Evolutionary conservation across 2,329 filamentous ascomycete genomes (phyloP), one percentile per base, ranked within the genome.

Genomic region (Colletotrichum siamense): DNA sequence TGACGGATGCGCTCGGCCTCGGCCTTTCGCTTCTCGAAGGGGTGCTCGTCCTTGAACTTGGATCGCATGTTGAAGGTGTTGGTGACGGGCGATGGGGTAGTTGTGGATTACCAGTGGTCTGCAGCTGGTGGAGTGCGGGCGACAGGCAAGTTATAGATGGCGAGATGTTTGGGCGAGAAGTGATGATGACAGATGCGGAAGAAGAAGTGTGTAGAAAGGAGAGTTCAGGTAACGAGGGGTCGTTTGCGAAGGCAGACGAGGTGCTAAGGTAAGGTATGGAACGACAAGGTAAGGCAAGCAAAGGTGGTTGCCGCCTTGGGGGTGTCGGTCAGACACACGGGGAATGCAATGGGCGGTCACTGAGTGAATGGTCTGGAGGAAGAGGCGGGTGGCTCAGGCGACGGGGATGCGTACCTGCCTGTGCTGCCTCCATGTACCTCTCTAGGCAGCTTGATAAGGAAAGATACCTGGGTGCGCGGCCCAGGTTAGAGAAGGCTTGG

Each of bases 11-110:
- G 96, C 91, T 99, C 97, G 85, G 97, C 97, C 90, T 99, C 97
- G 80, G 97, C 97, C 95, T 99, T 98, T 90, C 97, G 96, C 95
- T 99, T 99, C 94, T 99, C 97, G 87, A 99, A 99, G 82, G 95
- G 96, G 88, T 99, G 97, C 93, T 99, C 97, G 94, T 99, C 97
- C 96, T 99, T 99, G 89, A 99, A 99, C 93, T 99, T 99, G 91
- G 95, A 98, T 86, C 96, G 95, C 96, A 98, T 98, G 81, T 84
- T 95, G 91, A 84, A 84, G 85, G 85, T 85, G 81, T 81, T 82
- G 78, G 69, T 74, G 79, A 69, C 71, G 77, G 71, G 26, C 75
- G 76, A 69, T 65, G 49, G 76, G 71, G 75, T 77, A 64, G 66
- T 76, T 69, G 78, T 75, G 62, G 77, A 55, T 80, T 72, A 72